Evolutionary conservation across 176 grass and related monocot genomes (phyloP).

Genomic region (Eleusine indica): DNA sequence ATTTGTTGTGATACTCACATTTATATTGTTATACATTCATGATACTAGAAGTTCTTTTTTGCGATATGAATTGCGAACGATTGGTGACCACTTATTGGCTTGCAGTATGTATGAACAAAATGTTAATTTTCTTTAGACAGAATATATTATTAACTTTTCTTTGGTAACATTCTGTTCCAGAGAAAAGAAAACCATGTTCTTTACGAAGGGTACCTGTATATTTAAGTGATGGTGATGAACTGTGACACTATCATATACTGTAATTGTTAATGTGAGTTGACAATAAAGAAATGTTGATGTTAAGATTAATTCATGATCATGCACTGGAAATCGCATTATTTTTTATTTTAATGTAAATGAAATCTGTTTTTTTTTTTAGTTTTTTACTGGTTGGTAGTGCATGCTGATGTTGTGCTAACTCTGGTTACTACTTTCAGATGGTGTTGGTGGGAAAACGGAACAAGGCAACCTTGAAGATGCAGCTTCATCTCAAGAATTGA

Average conservation of each 20-base stretch:
- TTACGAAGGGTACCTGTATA: not conserved
- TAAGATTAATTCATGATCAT: slow-evolving; percentile 6
- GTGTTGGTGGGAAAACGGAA: slow-evolving; percentile 47
- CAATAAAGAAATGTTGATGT: too few species aligned
- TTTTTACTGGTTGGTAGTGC: not conserved
- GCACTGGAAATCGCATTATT: not conserved
- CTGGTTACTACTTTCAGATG: slow-evolving; percentile 43
- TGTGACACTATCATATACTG: not conserved
- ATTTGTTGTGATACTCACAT: not conserved
- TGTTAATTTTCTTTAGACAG: not conserved
- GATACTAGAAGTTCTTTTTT: not conserved
- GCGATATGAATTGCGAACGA: slow-evolving; percentile 14
- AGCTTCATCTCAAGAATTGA: slow-evolving; percentile 44
- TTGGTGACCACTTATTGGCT: not conserved
- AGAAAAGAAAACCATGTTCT: not conserved
- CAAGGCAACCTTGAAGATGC: slow-evolving; percentile 50
- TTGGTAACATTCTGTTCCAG: not conserved
- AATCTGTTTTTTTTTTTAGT: not conserved
- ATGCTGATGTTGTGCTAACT: slow-evolving; percentile 8
- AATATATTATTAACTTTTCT: not conserved
- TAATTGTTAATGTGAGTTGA: not conserved
- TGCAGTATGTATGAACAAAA: not conserved
- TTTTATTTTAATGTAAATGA: not conserved
- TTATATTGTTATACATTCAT: not conserved
- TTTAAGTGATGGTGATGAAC: not conserved